Base-by-base conservation (phyloP, 225 moss, liverwort and hornwort species). In the Bryoerythrophyllum caledonicum region DNA sequence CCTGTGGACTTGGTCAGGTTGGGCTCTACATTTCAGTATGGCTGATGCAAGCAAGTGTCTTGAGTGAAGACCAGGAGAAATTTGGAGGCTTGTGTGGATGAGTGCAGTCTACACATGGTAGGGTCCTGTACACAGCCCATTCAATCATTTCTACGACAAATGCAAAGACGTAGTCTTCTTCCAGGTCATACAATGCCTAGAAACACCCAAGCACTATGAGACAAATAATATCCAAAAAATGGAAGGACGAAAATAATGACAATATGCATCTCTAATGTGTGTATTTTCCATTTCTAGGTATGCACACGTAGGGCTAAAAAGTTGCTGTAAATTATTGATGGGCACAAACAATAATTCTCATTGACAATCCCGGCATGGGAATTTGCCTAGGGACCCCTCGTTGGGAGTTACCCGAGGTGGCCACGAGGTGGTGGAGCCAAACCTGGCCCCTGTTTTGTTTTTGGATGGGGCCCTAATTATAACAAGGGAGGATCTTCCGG, bases 51-150 rank as follows among this genome's bases (percentile, higher is more conserved):
- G 63, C 20, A 66, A 52, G 40, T 19, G 1, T 37, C 28, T 16
- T 8, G 5, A 63, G 73, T 73, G 73, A 63, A 48, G 13, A 57
- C 10, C 77, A 73, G 63, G 48, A 14, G 77, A 3, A 5, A 32
- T 48, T 10, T 23, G 68, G 5, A 68, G 44, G 49, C 68, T 77
- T 9, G 27, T 16, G 25, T 43, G 60, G 19, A 4, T 38, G 14
- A 25, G 37, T 54, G 35, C 26, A 72, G 48, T 55, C 14, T 37
- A 67, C 68, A 46, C 32, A 62, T 59, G 74, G 70, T 74, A 74
- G 53, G 74, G 70, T 26, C 59, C n/a, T 7, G 15, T 7, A 19
- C 9, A 49, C 19, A 56, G 14, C 27, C 17, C 6, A 17, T 9
- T 19, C 16, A 63, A 55, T 23, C 27, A 48, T 56, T 61, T 6